These are phyloP conservation scores for Solanum aculeatissimum DNA, from an alignment of 305 asterid species.

Conservation along the genomic window DNA sequence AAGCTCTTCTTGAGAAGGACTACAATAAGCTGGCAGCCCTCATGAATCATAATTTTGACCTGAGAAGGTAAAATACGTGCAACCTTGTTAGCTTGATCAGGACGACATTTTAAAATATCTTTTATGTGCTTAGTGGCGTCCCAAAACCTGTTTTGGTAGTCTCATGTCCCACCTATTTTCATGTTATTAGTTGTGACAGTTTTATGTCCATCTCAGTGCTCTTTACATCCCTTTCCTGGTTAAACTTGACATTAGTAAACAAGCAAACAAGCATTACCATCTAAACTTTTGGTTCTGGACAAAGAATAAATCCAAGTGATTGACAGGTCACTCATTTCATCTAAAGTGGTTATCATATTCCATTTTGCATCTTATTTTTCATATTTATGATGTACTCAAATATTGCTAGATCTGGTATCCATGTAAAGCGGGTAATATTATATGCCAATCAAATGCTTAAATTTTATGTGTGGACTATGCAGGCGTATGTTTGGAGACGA, in stretches of 20 bases:
- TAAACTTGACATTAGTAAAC: background rate
- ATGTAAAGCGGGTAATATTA: background rate
- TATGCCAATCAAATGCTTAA: background rate
- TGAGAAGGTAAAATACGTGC: slow-evolving; percentile 43
- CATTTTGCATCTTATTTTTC: background rate
- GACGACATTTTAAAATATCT: background rate
- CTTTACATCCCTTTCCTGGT: background rate
- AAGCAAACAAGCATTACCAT: background rate
- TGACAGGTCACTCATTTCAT: background rate
- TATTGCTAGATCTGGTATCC: background rate
- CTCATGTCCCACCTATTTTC: background rate
- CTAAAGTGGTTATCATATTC: background rate
- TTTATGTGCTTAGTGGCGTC: background rate
- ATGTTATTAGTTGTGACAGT: background rate
- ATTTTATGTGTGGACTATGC: background rate
- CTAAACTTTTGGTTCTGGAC: background rate
- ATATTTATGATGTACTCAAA: background rate
- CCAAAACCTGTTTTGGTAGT: background rate
- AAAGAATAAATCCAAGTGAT: background rate
- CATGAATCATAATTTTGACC: slow-evolving; percentile 72
- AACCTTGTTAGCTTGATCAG: background rate
- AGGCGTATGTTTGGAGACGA: slow-evolving; percentile 77
- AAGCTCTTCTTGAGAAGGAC: slow-evolving; percentile 57
- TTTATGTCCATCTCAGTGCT: background rate
- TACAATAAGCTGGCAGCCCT: slow-evolving; percentile 40